Evolutionary conservation across 257 asterid genomes (phyloP).

Genomic region (Solanum pennellii): DNA sequence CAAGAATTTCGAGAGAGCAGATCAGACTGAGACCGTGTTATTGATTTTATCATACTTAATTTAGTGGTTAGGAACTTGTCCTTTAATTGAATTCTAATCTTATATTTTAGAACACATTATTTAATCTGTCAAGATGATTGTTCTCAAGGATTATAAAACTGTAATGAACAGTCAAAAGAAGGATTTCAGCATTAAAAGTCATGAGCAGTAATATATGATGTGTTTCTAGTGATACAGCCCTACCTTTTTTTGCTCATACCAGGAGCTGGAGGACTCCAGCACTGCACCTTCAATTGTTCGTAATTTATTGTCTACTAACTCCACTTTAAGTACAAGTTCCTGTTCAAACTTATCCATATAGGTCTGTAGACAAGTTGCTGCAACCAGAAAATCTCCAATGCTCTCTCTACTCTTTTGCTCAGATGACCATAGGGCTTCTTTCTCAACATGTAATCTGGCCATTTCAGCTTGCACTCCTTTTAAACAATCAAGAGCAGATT

Average conservation of each 20-base stretch:
- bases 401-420: slow-evolving; percentile 38
- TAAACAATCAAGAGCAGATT: slow-evolving; percentile 56
- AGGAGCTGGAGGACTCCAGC: slow-evolving; percentile 43
- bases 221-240: neutral
- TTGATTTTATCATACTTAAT: neutral
- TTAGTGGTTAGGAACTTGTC: neutral
- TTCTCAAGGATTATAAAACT: neutral
- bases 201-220: neutral
- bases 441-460: slow-evolving; percentile 42
- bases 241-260: slow-evolving; percentile 66
- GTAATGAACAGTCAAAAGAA: neutral
- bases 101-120: neutral
- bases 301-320: slow-evolving; percentile 42
- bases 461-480: slow-evolving; percentile 65
- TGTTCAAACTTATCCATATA: slow-evolving; percentile 45
- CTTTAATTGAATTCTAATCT: neutral
- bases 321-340: slow-evolving; percentile 34
- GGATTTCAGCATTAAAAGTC: neutral
- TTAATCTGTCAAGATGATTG: neutral
- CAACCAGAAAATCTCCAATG: slow-evolving; percentile 35
- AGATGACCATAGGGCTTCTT: slow-evolving; percentile 40
- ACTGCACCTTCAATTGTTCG: slow-evolving; percentile 35
- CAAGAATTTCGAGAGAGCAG: neutral
- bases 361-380: slow-evolving; percentile 35
- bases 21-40: neutral